phyloP scores from a whole-genome alignment of 129 eudicot species.

The Tagetes patula region DNA sequence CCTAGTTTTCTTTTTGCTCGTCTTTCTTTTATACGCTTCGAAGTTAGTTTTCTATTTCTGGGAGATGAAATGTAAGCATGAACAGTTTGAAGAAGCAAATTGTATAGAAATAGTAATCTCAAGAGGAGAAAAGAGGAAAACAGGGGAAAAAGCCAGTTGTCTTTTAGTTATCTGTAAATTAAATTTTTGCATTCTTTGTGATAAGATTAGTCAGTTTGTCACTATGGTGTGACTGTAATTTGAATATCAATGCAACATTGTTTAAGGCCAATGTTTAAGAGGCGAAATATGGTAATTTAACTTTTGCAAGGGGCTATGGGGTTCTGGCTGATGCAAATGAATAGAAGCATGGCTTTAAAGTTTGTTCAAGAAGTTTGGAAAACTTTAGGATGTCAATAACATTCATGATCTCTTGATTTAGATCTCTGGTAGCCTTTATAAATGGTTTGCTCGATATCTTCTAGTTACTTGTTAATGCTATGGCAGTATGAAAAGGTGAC shows the following conservation, averaged over 20 bases:
- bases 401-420: neutral
- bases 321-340: neutral
- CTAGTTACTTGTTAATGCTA: slow-evolving; percentile 11
- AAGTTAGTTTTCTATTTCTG: neutral
- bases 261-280: neutral
- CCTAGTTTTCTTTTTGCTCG: neutral
- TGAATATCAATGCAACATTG: neutral
- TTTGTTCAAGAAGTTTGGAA: neutral
- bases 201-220: neutral
- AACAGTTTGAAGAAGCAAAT: neutral
- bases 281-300: neutral
- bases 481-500: slow-evolving; percentile 86
- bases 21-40: neutral
- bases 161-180: neutral
- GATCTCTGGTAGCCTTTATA: slow-evolving; percentile 9
- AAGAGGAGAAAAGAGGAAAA: neutral
- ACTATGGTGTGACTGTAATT: neutral
- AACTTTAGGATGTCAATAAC: neutral
- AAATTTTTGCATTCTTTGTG: neutral
- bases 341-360: neutral
- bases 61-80: slow-evolving; percentile 4
- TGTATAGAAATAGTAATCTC: neutral
- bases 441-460: neutral
- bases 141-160: slow-evolving; percentile 1
- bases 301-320: neutral